phyloP scores from a whole-genome alignment of 2,329 filamentous ascomycete species.

The Sporothrix variecibatus region DNA sequence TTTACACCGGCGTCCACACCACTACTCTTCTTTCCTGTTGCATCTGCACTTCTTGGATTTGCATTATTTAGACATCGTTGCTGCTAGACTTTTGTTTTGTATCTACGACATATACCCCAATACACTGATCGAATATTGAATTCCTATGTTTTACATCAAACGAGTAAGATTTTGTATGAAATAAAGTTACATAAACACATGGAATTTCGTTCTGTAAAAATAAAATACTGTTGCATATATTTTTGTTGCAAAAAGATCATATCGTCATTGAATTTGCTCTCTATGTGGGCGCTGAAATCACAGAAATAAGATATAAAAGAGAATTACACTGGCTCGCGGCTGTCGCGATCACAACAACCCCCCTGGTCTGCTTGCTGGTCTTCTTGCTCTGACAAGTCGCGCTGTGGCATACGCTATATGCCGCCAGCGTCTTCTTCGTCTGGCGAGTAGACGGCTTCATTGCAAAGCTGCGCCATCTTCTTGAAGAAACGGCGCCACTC shows the following conservation, averaged over 20 bases:
- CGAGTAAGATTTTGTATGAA: not conserved
- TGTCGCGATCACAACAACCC: not conserved
- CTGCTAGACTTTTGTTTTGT: not conserved
- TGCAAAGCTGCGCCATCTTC: conserved; percentile 83
- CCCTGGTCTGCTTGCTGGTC: not conserved
- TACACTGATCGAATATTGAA: not conserved
- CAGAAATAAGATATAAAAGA: not conserved
- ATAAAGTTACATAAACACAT: no score
- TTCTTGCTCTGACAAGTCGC: not conserved
- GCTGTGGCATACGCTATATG: conserved; percentile 16
- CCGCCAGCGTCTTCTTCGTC: conserved; percentile 24
- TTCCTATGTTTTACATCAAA: not conserved
- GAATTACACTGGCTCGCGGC: not conserved
- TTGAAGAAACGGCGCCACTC: conserved; percentile 99
- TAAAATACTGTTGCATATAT: not conserved
- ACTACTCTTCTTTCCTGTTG: conserved; percentile 5
- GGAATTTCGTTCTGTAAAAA: not conserved
- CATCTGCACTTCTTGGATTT: not conserved
- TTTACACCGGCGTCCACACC: not conserved
- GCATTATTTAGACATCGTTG: not conserved
- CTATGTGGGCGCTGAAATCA: conserved; percentile 4
- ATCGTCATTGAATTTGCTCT: conserved; percentile 10
- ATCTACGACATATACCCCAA: conserved; percentile 7
- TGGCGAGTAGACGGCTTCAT: conserved; percentile 69
- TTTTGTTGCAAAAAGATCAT: not conserved